A percentile compares a stretch with the other conserved stretches of the same genome.
Evolutionary conservation across 108 stramenopile genomes (phyloP).

Genomic region (Chaetoceros tenuissimus): DNA sequence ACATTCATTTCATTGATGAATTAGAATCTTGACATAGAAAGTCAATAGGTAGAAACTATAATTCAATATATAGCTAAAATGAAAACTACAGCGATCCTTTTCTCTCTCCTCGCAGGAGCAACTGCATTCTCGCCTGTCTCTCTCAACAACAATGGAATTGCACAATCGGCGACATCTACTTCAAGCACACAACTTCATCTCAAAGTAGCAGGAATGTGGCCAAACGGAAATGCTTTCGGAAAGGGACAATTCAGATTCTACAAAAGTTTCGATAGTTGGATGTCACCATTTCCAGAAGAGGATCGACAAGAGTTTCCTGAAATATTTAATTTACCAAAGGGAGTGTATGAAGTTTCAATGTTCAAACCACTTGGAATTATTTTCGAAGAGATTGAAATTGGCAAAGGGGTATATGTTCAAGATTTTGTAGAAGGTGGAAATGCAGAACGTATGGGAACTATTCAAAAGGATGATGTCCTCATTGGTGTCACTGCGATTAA

Average conservation of each 20-base stretch:
- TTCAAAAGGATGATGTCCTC: slow-evolving; percentile 57
- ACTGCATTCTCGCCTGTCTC: too few relatives aligned
- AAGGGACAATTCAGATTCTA: slow-evolving; percentile 70
- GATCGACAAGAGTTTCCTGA: slow-evolving; percentile 67
- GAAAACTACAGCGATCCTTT: too few relatives aligned
- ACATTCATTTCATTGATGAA: too few relatives aligned
- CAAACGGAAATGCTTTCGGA: slow-evolving; percentile 48
- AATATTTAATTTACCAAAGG: slow-evolving; percentile 64
- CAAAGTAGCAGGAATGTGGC: slow-evolving; percentile 43
- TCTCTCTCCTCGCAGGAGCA: too few relatives aligned
- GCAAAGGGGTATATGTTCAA: slow-evolving; percentile 55
- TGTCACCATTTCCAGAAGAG: slow-evolving; percentile 70
- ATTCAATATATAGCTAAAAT: too few relatives aligned
- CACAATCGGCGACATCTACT: too few relatives aligned
- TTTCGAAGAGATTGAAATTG: slow-evolving; percentile 76
- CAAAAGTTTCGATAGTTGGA: slow-evolving; percentile 51
- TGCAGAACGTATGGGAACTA: slow-evolving; percentile 48
- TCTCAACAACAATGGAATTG: too few relatives aligned
- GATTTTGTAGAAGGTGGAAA: slow-evolving; percentile 79
- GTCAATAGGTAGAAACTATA: too few relatives aligned
- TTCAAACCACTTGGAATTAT: slow-evolving; percentile 70
- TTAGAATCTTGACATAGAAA: too few relatives aligned
- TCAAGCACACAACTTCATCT: neutral
- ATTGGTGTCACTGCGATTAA: slow-evolving; percentile 72
- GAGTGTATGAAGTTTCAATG: slow-evolving; percentile 69